These are phyloP conservation scores for Podospora australis DNA, from an alignment of 495 filamentous ascomycete genomes.

Conservation along the genomic window DNA sequence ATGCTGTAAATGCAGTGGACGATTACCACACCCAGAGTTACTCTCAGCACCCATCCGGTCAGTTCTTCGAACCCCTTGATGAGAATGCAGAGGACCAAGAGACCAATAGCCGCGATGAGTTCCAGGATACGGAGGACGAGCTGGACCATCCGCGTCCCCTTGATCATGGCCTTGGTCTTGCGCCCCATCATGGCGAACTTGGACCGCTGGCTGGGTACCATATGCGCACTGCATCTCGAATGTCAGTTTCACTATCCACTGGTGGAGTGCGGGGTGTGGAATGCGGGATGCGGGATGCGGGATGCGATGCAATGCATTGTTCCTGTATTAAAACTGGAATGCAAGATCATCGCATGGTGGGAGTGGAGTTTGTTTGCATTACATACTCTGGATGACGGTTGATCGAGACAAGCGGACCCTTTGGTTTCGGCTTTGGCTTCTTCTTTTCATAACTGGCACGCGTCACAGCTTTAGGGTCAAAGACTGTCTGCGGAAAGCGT, in stretches of 20 bases:
- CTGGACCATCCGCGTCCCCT: slow-evolving; percentile 57
- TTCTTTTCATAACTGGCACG: slow-evolving; percentile 59
- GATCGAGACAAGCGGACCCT: slow-evolving; percentile 70
- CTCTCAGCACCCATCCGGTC: slow-evolving; percentile 67
- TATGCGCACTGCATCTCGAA: slow-evolving; percentile 29
- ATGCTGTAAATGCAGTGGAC: slow-evolving; percentile 67
- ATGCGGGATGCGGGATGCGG: neutral
- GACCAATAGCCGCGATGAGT: slow-evolving; percentile 60
- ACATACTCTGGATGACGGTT: slow-evolving; percentile 78
- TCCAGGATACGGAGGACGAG: slow-evolving; percentile 57
- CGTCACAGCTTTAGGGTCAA: slow-evolving; percentile 79
- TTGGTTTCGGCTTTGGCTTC: slow-evolving; percentile 58
- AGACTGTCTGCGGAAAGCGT: slow-evolving; percentile 48
- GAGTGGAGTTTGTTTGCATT: neutral
- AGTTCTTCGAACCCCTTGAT: slow-evolving; percentile 56
- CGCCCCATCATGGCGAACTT: slow-evolving; percentile 57
- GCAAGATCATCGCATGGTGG: neutral
- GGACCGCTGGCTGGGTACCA: slow-evolving; percentile 15
- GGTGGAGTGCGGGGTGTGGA: neutral
- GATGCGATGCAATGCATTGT: slow-evolving; percentile 1
- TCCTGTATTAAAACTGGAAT: neutral
- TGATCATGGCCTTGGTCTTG: slow-evolving; percentile 61
- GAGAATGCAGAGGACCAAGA: slow-evolving; percentile 66
- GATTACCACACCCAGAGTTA: slow-evolving; percentile 59
- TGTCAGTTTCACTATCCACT: slow-evolving; percentile 13